A percentile compares a stretch with the other conserved stretches of the same genome.
Conservation (phyloP, 2,329 filamentous ascomycete genomes). For the Ustilaginoidea virens region DNA sequence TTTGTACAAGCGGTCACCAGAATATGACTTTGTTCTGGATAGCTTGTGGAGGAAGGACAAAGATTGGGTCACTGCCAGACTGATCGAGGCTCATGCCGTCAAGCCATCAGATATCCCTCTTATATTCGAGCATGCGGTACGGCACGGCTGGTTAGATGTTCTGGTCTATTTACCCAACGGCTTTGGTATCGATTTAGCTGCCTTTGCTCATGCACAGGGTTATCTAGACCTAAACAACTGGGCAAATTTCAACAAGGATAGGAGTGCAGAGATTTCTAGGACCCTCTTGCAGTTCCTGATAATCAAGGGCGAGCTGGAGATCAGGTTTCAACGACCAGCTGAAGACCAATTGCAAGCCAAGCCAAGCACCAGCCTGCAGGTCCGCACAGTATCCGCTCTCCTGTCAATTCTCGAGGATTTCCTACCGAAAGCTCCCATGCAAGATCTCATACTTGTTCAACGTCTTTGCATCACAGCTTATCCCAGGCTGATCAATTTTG, state of each 20-base stretch:
- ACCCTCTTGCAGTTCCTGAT: constrained; percentile 66
- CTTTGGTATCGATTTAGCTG: constrained; percentile 76
- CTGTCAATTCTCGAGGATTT: constrained; percentile 66
- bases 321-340: constrained; percentile 55
- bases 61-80: constrained; percentile 66
- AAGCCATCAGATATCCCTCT: constrained; percentile 37
- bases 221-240: constrained; percentile 70
- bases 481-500: constrained; percentile 90
- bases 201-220: constrained; percentile 66
- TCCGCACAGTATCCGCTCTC: constrained; percentile 72
- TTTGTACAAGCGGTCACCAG: constrained; percentile 58
- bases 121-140: constrained; percentile 49
- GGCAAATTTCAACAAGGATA: constrained; percentile 56
- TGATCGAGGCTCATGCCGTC: constrained; percentile 69
- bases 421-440: constrained; percentile 37
- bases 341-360: constrained; percentile 39
- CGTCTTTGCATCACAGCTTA: constrained; percentile 83
- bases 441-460: constrained; percentile 68
- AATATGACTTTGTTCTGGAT: constrained; percentile 79
- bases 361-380: constrained; percentile 59
- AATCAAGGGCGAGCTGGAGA: constrained; percentile 73
- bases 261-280: constrained; percentile 50
- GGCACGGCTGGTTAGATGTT: constrained; percentile 72
- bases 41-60: constrained; percentile 85
- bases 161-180: constrained; percentile 66